Conservation (phyloP, 2,329 filamentous ascomycete species). For the Venturia asperata region DNA sequence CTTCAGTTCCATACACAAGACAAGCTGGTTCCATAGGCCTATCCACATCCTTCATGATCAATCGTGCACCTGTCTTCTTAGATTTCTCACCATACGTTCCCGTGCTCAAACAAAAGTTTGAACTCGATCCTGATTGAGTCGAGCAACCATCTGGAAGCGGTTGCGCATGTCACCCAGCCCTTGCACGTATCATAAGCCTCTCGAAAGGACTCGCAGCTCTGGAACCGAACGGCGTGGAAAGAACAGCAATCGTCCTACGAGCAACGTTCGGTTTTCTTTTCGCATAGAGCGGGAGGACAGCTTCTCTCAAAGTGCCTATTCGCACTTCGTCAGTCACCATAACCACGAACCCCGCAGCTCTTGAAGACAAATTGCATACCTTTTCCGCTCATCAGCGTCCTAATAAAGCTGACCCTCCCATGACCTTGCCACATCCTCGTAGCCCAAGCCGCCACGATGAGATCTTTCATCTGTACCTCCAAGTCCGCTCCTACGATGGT, state of each 20-base stretch:
- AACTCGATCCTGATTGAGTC: background rate
- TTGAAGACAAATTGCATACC: background rate
- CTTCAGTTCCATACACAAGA: background rate
- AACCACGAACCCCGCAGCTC: background rate
- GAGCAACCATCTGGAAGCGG: background rate
- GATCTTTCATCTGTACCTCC: slow-evolving; percentile 19
- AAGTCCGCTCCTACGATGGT: slow-evolving; percentile 10
- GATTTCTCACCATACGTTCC: background rate
- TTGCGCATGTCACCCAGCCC: background rate
- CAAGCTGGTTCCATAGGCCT: background rate
- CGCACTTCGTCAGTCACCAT: background rate
- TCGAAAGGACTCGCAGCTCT: slow-evolving; percentile 9
- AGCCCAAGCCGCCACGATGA: slow-evolving; percentile 19
- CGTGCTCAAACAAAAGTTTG: background rate
- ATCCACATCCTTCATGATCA: background rate
- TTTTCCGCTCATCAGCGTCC: slow-evolving; percentile 17
- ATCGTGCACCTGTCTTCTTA: background rate
- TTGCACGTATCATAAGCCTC: background rate
- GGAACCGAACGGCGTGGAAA: slow-evolving; percentile 3
- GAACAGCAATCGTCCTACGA: background rate
- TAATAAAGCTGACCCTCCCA: slow-evolving; percentile 2
- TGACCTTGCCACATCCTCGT: slow-evolving; percentile 19
- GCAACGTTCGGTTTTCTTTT: background rate
- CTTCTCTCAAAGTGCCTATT: slow-evolving; percentile 10
- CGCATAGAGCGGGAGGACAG: background rate